Percentiles rank a stretch among this genome's conserved stretches.
These are phyloP conservation scores for Dimocarpus longan DNA, from an alignment of 345 rosid genomes.

Conservation along the genomic window DNA sequence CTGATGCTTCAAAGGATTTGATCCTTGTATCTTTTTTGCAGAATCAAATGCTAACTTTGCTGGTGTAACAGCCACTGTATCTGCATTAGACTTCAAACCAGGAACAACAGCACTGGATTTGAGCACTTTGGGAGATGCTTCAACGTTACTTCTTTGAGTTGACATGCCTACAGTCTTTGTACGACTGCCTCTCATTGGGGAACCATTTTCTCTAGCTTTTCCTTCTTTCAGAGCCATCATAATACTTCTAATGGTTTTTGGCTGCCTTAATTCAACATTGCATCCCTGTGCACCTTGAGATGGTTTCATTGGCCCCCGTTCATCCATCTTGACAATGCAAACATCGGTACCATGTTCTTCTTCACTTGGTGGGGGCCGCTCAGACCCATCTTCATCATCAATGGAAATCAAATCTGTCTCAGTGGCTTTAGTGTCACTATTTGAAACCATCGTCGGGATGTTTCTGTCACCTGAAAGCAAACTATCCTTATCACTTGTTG, in stretches of 20 bases:
- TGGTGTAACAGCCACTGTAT: conserved; percentile 37
- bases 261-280: conserved; percentile 65
- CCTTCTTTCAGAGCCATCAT: conserved; percentile 97
- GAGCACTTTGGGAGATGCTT: conserved; percentile 67
- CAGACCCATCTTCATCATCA: conserved; percentile 64
- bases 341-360: conserved; percentile 40
- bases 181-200: conserved; percentile 76
- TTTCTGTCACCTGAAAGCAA: conserved; percentile 60
- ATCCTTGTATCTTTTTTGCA: conserved; percentile 49
- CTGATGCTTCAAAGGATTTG: conserved; percentile 71
- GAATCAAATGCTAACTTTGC: conserved; percentile 57
- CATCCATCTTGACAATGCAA: conserved; percentile 50
- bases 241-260: conserved; percentile 77
- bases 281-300: conserved; percentile 46
- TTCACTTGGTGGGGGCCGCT: conserved; percentile 47
- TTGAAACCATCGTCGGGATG: conserved; percentile 35
- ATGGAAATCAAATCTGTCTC: conserved; percentile 58
- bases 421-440: conserved; percentile 47
- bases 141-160: conserved; percentile 52
- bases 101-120: conserved; percentile 54
- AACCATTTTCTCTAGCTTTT: conserved; percentile 79
- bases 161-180: conserved; percentile 47
- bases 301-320: conserved; percentile 47
- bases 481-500: conserved; percentile 79
- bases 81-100: conserved; percentile 56